Percentiles rank a stretch among this genome's conserved stretches.
phyloP scores from a whole-genome alignment of 2,329 filamentous ascomycete species.

The Beauveria bassiana region DNA sequence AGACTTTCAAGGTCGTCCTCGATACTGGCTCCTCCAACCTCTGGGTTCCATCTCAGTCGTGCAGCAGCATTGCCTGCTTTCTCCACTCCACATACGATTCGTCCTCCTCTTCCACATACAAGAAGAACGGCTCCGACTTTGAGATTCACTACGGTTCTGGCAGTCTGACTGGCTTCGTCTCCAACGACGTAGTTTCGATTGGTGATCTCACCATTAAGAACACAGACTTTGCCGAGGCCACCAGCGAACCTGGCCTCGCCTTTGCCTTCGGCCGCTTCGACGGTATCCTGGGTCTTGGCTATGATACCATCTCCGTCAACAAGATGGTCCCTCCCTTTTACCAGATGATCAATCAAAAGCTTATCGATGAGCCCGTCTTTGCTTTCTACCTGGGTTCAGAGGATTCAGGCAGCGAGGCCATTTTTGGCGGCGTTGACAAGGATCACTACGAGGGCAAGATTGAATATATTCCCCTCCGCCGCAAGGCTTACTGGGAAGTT shows the following conservation, averaged over 20 bases:
- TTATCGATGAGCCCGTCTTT: constrained; percentile 88
- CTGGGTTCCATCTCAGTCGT: constrained; percentile 89
- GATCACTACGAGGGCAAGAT: constrained; percentile 77
- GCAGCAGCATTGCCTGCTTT: constrained; percentile 95
- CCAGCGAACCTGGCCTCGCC: constrained; percentile 87
- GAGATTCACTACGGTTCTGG: constrained; percentile 95
- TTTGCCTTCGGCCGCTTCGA: constrained; percentile 98
- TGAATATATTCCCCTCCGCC: constrained; percentile 86
- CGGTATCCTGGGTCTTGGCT: constrained; percentile 90
- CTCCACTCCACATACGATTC: constrained; percentile 96
- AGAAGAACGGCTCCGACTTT: constrained; percentile 87
- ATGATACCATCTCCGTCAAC: constrained; percentile 96
- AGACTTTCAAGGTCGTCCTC: constrained; percentile 96
- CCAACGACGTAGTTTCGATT: constrained; percentile 77
- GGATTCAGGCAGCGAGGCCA: constrained; percentile 72
- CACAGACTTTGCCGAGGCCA: constrained; percentile 95
- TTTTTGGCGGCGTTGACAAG: constrained; percentile 84
- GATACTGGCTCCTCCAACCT: constrained; percentile 99
- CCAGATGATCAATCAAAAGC: constrained; percentile 82
- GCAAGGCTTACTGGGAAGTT: constrained; percentile 99
- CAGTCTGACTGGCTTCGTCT: constrained; percentile 87
- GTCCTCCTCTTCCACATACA: constrained; percentile 78
- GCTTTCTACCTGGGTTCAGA: constrained; percentile 85
- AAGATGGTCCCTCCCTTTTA: constrained; percentile 92
- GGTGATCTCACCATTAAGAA: constrained; percentile 82